These are phyloP conservation scores for Nakaseomyces delphensis DNA, from an alignment of 1,139 yeast genomes.

Conservation along the genomic window DNA sequence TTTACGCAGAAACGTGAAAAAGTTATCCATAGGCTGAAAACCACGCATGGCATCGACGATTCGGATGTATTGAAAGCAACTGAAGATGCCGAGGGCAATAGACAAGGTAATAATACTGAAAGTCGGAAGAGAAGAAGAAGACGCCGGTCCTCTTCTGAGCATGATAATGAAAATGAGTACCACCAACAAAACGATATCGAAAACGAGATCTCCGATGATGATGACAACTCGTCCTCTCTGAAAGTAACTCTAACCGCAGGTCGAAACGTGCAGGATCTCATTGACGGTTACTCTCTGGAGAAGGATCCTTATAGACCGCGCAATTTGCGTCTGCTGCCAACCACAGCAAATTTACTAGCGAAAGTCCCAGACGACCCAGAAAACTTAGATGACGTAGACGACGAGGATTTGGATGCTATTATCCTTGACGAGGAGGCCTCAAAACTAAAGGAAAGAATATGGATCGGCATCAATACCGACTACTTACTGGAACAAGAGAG, in stretches of 20 bases:
- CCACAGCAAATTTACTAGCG: constrained; percentile 44
- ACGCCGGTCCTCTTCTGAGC: constrained; percentile 8
- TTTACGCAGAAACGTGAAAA: constrained; percentile 36
- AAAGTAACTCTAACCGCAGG: constrained; percentile 1
- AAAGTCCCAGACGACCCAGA: constrained; percentile 53
- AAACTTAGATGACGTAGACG: constrained; percentile 69
- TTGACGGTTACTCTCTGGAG: constrained; percentile 30
- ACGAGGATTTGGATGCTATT: constrained; percentile 57
- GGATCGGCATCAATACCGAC: constrained; percentile 86
- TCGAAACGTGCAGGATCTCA: constrained; percentile 21
- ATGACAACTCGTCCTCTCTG: constrained; percentile 1
- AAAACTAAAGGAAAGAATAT: constrained; percentile 61
- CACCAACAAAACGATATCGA: too few species aligned
- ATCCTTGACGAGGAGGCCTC: constrained; percentile 61
- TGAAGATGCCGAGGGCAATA: constrained; percentile 14
- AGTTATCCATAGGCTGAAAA: constrained; percentile 29
- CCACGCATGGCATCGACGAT: constrained; percentile 31
- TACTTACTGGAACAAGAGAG: constrained; percentile 78
- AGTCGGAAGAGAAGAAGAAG: constrained; percentile 12
- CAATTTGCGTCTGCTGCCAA: constrained; percentile 47
- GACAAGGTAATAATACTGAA: constrained; percentile 15
- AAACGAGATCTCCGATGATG: constrained; percentile 10
- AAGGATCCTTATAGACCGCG: constrained; percentile 44
- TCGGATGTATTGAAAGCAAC: constrained; percentile 16
- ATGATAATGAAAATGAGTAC: constrained; percentile 13